Conservation (phyloP, 2,329 filamentous ascomycete genomes). For the Penicillium concentricum region DNA sequence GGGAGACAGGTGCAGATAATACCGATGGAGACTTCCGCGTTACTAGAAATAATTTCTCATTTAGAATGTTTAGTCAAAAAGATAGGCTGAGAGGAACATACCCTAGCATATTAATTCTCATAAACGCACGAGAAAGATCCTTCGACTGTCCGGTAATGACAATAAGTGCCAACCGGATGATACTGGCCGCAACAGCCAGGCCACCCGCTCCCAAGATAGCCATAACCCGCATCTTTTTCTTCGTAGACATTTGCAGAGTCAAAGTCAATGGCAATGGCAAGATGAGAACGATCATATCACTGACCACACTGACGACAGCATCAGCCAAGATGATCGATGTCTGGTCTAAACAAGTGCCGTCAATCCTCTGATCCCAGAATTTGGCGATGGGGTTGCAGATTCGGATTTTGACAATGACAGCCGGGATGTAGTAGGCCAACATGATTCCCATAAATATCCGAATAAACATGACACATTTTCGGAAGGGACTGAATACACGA, state of each 20-base stretch:
- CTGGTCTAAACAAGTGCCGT: slow-evolving; percentile 29
- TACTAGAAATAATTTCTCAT: slow-evolving; percentile 29
- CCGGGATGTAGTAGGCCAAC: slow-evolving; percentile 43
- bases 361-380: slow-evolving; percentile 38
- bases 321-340: slow-evolving; percentile 50
- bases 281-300: slow-evolving; percentile 55
- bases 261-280: slow-evolving; percentile 51
- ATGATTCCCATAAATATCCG: slow-evolving; percentile 41
- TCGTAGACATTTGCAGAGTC: slow-evolving; percentile 45
- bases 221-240: slow-evolving; percentile 49
- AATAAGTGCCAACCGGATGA: slow-evolving; percentile 29
- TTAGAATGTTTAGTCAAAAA: slow-evolving; percentile 29
- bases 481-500: slow-evolving; percentile 45
- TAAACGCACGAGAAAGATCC: slow-evolving; percentile 28
- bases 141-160: slow-evolving; percentile 21
- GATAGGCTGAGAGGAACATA: slow-evolving; percentile 26
- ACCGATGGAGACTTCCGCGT: slow-evolving; percentile 42
- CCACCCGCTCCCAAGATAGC: slow-evolving; percentile 52
- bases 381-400: slow-evolving; percentile 44
- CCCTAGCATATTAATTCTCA: slow-evolving; percentile 34
- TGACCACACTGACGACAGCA: slow-evolving; percentile 59
- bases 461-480: slow-evolving; percentile 41
- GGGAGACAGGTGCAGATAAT: slow-evolving; percentile 45
- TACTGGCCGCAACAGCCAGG: slow-evolving; percentile 29
- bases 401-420: slow-evolving; percentile 45